Evolutionary conservation across 345 rosid species (phyloP).

Genomic region (Arabidopsis thaliana): DNA sequence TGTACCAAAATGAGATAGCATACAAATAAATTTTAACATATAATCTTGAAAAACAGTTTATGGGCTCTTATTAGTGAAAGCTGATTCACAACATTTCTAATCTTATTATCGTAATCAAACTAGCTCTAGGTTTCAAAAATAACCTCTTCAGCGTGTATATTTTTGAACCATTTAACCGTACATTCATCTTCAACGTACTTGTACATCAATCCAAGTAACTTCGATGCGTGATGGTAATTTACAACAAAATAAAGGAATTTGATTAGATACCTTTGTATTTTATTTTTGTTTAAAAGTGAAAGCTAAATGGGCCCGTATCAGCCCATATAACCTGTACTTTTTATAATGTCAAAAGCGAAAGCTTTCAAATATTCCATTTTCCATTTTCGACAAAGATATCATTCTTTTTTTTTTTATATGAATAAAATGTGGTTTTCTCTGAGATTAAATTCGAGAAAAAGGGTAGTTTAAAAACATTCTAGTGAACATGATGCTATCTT

Average conservation of each 20-base stretch:
- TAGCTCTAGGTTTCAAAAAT: not conserved
- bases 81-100: not conserved
- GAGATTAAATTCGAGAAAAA: slow-evolving; percentile 22
- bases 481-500: slow-evolving; percentile 32
- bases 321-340: slow-evolving; percentile 16
- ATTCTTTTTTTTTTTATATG: slow-evolving; percentile 30
- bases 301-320: not conserved
- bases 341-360: slow-evolving; percentile 19
- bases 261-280: no score
- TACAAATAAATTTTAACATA: not conserved
- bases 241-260: no score
- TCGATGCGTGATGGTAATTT: no score
- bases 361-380: slow-evolving; percentile 32
- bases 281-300: not conserved
- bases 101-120: not conserved
- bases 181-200: not conserved
- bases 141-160: not conserved
- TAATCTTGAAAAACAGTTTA: not conserved
- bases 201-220: not conserved
- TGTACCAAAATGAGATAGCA: not conserved
- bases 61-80: not conserved
- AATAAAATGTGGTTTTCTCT: not conserved
- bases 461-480: slow-evolving; percentile 3
- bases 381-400: slow-evolving; percentile 36
- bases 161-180: not conserved